Percentiles rank a stretch among this genome's conserved stretches.
Conservation (phyloP, 305 asterid species). For the Fraxinus angustifolia region DNA sequence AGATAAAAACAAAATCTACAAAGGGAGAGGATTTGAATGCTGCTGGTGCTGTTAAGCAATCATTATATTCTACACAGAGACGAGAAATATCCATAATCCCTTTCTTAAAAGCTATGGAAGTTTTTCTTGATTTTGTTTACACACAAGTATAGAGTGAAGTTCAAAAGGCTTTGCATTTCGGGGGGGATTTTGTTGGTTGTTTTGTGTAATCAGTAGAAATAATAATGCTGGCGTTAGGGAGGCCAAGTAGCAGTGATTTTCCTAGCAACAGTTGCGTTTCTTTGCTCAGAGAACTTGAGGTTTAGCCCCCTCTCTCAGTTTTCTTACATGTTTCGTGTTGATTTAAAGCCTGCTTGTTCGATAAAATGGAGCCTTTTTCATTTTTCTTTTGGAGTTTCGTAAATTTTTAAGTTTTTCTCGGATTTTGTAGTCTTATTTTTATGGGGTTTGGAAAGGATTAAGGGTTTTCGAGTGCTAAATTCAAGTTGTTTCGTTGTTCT, state of each 20-base stretch:
- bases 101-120: neutral
- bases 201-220: constrained; percentile 24
- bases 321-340: neutral
- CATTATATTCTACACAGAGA: neutral
- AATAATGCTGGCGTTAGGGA: constrained; percentile 54
- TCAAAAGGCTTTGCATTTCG: constrained; percentile 11
- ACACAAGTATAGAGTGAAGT: neutral
- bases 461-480: neutral
- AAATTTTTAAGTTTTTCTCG: neutral
- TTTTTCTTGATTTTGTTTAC: neutral
- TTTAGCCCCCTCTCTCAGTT: constrained; percentile 33
- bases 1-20: neutral
- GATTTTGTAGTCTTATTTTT: neutral
- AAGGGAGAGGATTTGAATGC: neutral
- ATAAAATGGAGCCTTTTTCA: neutral
- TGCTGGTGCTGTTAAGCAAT: neutral
- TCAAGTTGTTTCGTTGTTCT: neutral
- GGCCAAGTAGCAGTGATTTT: constrained; percentile 33
- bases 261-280: constrained; percentile 52
- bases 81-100: neutral
- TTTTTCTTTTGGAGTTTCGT: neutral
- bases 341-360: neutral
- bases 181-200: constrained; percentile 14
- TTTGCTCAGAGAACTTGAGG: constrained; percentile 84
- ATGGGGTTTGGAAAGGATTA: neutral